Evolutionary conservation across 352 stramenopile species (phyloP).

Genomic region (Phytophthora parvispora): DNA sequence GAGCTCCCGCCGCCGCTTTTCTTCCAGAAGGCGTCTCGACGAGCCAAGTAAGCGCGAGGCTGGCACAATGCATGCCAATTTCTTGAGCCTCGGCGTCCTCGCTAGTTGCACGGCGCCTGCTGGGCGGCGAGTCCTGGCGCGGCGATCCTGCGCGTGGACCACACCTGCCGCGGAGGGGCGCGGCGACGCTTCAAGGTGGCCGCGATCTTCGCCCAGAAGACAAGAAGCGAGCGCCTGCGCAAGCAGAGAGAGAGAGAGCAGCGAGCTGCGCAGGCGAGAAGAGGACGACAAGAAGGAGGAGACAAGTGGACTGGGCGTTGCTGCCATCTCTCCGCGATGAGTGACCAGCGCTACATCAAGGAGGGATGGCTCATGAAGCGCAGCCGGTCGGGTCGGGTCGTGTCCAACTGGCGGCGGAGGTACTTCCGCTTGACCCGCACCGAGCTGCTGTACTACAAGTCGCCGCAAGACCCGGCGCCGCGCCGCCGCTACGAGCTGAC

Average conservation of each 20-base stretch:
- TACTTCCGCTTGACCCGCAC: conserved; percentile 79
- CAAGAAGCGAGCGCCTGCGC: conserved; percentile 9
- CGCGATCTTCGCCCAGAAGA: conserved; percentile 28
- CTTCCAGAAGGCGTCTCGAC: conserved; percentile 42
- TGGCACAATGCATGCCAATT: not conserved
- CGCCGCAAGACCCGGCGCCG: conserved; percentile 35
- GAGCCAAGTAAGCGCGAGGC: conserved; percentile 23
- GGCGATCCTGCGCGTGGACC: not conserved
- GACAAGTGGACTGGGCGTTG: not conserved
- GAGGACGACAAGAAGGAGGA: conserved; percentile 3
- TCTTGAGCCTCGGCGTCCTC: too few relatives aligned
- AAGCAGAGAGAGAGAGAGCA: conserved; percentile 2
- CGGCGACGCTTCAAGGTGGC: conserved; percentile 21
- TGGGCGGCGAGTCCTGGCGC: too few relatives aligned
- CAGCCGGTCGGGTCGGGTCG: conserved; percentile 46
- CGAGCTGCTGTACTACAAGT: conserved; percentile 72
- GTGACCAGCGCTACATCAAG: conserved; percentile 58
- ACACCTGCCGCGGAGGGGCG: conserved; percentile 2
- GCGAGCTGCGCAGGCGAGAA: conserved; percentile 1
- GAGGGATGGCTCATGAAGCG: conserved; percentile 82
- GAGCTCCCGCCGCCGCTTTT: conserved; percentile 56
- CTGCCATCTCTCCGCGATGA: conserved; percentile 24
- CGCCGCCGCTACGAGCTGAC: conserved; percentile 58
- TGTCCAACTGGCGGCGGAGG: conserved; percentile 63
- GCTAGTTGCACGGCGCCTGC: too few relatives aligned